These are phyloP conservation scores for Saccharomycopsis amapae DNA, from an alignment of 805 yeast genomes.

Conservation along the genomic window DNA sequence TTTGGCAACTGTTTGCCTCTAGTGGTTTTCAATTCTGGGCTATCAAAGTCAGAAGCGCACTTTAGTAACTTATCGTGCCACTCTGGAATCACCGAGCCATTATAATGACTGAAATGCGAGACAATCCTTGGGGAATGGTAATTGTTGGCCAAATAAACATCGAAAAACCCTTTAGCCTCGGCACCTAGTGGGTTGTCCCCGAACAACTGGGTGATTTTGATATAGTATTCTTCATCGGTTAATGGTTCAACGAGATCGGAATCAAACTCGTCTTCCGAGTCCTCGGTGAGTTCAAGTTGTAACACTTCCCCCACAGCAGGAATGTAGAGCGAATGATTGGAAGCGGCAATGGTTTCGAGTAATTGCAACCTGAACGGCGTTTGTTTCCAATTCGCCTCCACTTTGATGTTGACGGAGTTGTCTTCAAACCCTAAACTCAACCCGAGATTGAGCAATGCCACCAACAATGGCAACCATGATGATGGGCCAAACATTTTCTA, in stretches of 20 bases:
- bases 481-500: too few relatives aligned
- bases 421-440: background rate
- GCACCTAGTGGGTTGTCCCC: background rate
- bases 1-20: background rate
- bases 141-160: slow-evolving; percentile 29
- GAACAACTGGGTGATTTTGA: slow-evolving; percentile 3
- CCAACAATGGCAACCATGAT: background rate
- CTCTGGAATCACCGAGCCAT: slow-evolving; percentile 28
- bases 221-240: slow-evolving; percentile 12
- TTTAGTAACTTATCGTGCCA: slow-evolving; percentile 23
- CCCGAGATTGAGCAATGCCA: background rate
- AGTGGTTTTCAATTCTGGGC: slow-evolving; percentile 29
- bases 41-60: slow-evolving; percentile 27
- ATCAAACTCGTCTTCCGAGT: slow-evolving; percentile 18
- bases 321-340: slow-evolving; percentile 33
- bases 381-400: slow-evolving; percentile 35
- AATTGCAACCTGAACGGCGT: slow-evolving; percentile 38
- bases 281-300: background rate
- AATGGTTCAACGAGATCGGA: background rate
- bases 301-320: slow-evolving; percentile 29
- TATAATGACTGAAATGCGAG: slow-evolving; percentile 53
- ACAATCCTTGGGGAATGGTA: slow-evolving; percentile 54
- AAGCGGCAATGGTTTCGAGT: slow-evolving; percentile 34
- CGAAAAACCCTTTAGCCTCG: slow-evolving; percentile 9
- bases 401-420: slow-evolving; percentile 26